Conservation (phyloP, 176 grass and related monocot species). For the Metroxylon sagu region DNA sequence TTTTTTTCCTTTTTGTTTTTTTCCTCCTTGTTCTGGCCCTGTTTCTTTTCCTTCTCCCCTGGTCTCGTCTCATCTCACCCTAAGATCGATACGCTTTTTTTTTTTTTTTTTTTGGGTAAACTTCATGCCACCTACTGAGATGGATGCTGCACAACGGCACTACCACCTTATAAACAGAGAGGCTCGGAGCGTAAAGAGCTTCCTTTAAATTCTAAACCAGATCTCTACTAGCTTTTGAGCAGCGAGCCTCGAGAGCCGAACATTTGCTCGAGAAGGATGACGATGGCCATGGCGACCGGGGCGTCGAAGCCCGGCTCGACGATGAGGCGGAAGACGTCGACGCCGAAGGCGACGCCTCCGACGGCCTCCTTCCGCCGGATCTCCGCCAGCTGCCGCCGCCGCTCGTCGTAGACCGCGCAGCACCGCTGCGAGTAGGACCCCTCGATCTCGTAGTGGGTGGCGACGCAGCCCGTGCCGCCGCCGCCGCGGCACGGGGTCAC, state of each 20-base stretch:
- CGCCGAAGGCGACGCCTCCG: conserved; percentile 7
- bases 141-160: too few species aligned
- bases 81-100: too few species aligned
- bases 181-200: too few species aligned
- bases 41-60: background rate
- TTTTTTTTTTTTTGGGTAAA: too few species aligned
- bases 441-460: conserved; percentile 4
- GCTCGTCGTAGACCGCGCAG: conserved; percentile 12
- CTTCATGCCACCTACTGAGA: too few species aligned
- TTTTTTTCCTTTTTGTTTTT: background rate
- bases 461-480: background rate
- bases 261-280: conserved; percentile 23
- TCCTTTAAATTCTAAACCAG: too few species aligned
- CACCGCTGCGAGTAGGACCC: conserved; percentile 19
- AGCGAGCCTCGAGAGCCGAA: conserved; percentile 9
- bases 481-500: conserved; percentile 1
- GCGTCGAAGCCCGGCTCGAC: conserved; percentile 22
- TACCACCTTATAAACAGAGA: too few species aligned
- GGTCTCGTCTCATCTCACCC: background rate
- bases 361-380: conserved; percentile 2
- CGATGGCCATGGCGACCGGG: conserved; percentile 16
- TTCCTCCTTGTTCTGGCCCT: background rate
- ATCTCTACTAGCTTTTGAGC: background rate
- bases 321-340: conserved; percentile 23
- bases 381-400: conserved; percentile 7